Base-by-base conservation (phyloP, 208 protist genomes). In the Blastocrithidia nonstop region DNA sequence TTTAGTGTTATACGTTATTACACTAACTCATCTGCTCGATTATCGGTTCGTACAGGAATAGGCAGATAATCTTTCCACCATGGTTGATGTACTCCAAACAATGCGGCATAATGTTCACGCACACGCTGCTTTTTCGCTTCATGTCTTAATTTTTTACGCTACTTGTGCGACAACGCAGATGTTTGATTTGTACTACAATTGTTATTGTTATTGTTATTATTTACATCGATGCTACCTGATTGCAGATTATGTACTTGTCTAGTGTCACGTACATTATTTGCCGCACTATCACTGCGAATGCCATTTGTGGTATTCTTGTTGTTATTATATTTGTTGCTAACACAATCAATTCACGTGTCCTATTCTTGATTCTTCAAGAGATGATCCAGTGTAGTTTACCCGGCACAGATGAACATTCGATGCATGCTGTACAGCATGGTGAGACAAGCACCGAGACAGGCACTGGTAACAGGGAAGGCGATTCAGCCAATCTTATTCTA, bases 301-400 rank as follows among this genome's bases (percentile, higher is more conserved):
- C 29, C n/a, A n/a, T n/a, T n/a, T n/a, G n/a, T n/a, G n/a, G n/a
- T n/a, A n/a, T n/a, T n/a, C n/a, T n/a, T n/a, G n/a, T n/a, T n/a
- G n/a, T n/a, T n/a, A n/a, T 35, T 35, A 35, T 35, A 15, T 11
- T 35, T 35, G 29, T 35, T 35, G 29, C 29, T 15, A 11, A 35
- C 29, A 35, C 29, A n/a, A n/a, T n/a, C n/a, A n/a, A n/a, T n/a
- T n/a, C 29, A 35, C 29, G n/a, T 11, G 11, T 35, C 29, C 11
- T 24, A 33, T 53, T 36, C 11, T 17, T 8, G 17, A 13, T 20
- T 5, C 24, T 22, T 20, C 36, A 44, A 11, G 9, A 17, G 5
- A 64, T 56, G 54, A 78, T 66, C 17, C 37, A 51, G 6, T 71
- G 61, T 45, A 81, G 41, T 1, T 71, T 86, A 70, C 50, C 73